Conservation (phyloP, 176 grass and related monocot genomes). For the Elaeis guineensis region DNA sequence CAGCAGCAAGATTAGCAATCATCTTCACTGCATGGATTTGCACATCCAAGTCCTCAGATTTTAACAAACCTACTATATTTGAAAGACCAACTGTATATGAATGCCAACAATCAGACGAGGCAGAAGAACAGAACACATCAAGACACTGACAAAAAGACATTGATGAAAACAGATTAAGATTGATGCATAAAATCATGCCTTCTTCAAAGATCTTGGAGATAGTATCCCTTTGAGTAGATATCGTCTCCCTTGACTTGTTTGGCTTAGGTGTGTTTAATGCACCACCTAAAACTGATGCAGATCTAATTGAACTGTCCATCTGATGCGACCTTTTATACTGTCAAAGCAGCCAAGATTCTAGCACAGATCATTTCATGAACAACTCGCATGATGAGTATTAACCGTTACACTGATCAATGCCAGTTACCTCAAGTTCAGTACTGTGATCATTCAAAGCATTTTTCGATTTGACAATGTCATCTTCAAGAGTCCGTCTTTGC, state of each 20-base stretch:
- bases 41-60: slow-evolving; percentile 78
- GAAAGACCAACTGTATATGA: slow-evolving; percentile 55
- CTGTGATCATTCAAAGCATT: slow-evolving; percentile 35
- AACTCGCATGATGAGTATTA: too few relatives aligned
- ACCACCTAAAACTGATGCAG: slow-evolving; percentile 40
- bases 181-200: slow-evolving; percentile 38
- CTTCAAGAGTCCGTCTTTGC: slow-evolving; percentile 58
- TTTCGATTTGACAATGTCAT: slow-evolving; percentile 58
- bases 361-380: background rate
- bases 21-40: slow-evolving; percentile 76
- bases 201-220: slow-evolving; percentile 94
- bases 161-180: background rate
- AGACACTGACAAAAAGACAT: background rate
- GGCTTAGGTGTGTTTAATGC: slow-evolving; percentile 33
- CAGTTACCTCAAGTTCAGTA: slow-evolving; percentile 44
- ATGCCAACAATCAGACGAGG: slow-evolving; percentile 8
- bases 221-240: slow-evolving; percentile 51
- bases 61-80: slow-evolving; percentile 71
- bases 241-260: slow-evolving; percentile 50
- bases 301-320: slow-evolving; percentile 35
- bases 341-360: slow-evolving; percentile 19
- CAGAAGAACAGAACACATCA: background rate
- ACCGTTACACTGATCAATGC: background rate
- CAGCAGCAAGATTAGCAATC: slow-evolving; percentile 83
- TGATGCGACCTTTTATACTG: slow-evolving; percentile 37